Evolutionary conservation across 2,329 filamentous ascomycete genomes (phyloP).

Genomic region (Diaporthe sp.): DNA sequence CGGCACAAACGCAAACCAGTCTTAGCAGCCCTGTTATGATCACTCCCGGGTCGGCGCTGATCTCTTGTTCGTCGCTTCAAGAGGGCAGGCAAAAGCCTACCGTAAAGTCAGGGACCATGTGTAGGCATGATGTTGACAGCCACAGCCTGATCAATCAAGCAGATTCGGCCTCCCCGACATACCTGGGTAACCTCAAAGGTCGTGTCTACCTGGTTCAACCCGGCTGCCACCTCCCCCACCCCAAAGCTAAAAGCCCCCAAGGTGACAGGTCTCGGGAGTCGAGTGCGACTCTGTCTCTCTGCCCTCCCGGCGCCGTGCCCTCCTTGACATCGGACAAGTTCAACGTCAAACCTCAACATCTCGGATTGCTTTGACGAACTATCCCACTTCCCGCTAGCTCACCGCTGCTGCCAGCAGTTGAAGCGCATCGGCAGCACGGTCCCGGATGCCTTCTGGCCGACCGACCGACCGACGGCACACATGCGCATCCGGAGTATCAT

Average conservation of each 20-base stretch:
- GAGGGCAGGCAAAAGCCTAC: not conserved
- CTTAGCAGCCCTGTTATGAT: conserved; percentile 22
- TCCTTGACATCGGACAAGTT: conserved; percentile 23
- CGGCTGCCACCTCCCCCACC: not conserved
- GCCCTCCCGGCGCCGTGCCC: not conserved
- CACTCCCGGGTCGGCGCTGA: conserved; percentile 25
- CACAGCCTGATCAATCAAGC: not conserved
- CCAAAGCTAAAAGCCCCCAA: conserved; percentile 15
- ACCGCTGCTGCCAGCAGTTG: conserved; percentile 1
- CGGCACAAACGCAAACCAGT: not conserved
- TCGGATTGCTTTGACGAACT: conserved; percentile 17
- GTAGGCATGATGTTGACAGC: not conserved
- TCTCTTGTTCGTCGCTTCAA: conserved; percentile 20
- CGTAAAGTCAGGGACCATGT: not conserved
- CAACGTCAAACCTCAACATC: conserved; percentile 22
- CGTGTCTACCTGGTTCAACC: conserved; percentile 23
- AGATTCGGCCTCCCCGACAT: conserved; percentile 11
- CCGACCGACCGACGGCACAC: conserved; percentile 9
- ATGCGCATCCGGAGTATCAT: conserved; percentile 4
- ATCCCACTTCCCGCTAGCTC: conserved; percentile 15
- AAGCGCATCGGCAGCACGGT: conserved; percentile 8
- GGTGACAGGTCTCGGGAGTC: conserved; percentile 29
- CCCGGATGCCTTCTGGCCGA: conserved; percentile 1
- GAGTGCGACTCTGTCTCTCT: conserved; percentile 27
- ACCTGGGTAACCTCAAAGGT: conserved; percentile 3